Evolutionary conservation across 2,329 filamentous ascomycete species (phyloP), one percentile per base, ranked within the genome.

Genomic region (Sporothrix brunneoviolacea): DNA sequence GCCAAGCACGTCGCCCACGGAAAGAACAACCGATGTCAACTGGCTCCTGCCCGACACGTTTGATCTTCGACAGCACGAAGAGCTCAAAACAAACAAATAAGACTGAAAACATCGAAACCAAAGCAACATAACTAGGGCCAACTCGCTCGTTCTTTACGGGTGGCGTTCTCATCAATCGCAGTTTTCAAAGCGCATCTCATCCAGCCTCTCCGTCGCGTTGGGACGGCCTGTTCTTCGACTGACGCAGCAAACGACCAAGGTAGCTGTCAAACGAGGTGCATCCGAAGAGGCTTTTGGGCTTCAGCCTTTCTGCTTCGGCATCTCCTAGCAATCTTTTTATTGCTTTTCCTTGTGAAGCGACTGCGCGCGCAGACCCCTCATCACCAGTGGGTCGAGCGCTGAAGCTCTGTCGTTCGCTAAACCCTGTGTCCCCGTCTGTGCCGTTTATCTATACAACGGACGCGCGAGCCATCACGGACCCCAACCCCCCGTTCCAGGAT

Each of bases 361-460:
- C 19, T 38, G 36, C 19, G 16, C 9, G 27, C 33, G n/a, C n/a
- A n/a, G n/a, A 45, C 50, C 50, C 50, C 50, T 52, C 50, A 48
- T 32, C 47, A 19, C 50, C 18, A 45, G 50, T 52, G 50, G 50
- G 45, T 45, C 45, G 42, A 45, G 40, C 45, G 40, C 36, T 16
- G 19, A 49, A 45, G 51, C 40, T 48, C 32, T 41, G 16, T 39
- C 44, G 36, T 42, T 45, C 47, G 35, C 37, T 39, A 48, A 40
- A 39, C 40, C 33, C 38, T 32, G 7, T 19, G 22, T 37, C 28
- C 18, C 35, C 32, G 13, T 30, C 12, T 39, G 21, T 18, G 36
- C 46, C 13, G 18, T 21, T 32, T 37, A n/a, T 10, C 5, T 24
- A 16, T n/a, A 13, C 37, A 41, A 41, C 24, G 24, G 6, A 41